Evolutionary conservation across 2,329 filamentous ascomycete genomes (phyloP).

Genomic region (Ciborinia camelliae): DNA sequence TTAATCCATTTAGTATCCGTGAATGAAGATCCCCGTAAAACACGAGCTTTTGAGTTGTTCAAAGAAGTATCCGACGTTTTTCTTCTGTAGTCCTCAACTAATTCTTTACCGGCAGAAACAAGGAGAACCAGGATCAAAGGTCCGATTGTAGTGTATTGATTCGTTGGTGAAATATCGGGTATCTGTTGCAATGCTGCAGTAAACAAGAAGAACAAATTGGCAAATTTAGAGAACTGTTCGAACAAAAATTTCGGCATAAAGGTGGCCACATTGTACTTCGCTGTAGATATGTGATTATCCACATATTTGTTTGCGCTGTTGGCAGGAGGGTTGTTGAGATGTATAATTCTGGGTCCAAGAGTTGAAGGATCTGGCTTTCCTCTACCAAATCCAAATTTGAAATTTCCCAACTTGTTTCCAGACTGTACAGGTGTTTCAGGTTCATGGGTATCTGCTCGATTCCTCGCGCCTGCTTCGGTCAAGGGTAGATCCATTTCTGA

Average conservation of each 20-base stretch:
- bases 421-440: slow-evolving; percentile 43
- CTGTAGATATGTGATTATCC: slow-evolving; percentile 95
- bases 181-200: slow-evolving; percentile 94
- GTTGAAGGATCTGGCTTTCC: slow-evolving; percentile 85
- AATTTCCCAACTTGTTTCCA: slow-evolving; percentile 64
- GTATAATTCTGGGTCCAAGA: slow-evolving; percentile 85
- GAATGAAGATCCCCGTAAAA: slow-evolving; percentile 80
- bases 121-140: slow-evolving; percentile 85
- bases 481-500: slow-evolving; percentile 98
- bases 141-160: slow-evolving; percentile 92
- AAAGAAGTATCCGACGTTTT: slow-evolving; percentile 81
- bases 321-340: slow-evolving; percentile 92
- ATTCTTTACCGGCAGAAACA: slow-evolving; percentile 93
- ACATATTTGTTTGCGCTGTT: slow-evolving; percentile 87
- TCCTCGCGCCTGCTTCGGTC: slow-evolving; percentile 67
- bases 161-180: slow-evolving; percentile 89
- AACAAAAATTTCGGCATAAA: slow-evolving; percentile 96
- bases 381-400: slow-evolving; percentile 90
- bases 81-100: slow-evolving; percentile 89
- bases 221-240: slow-evolving; percentile 98
- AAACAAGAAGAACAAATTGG: slow-evolving; percentile 99
- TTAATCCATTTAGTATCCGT: slow-evolving; percentile 90
- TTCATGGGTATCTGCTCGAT: slow-evolving; percentile 42
- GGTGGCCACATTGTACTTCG: slow-evolving; percentile 92
- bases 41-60: slow-evolving; percentile 81